Base-by-base conservation (phyloP, 2,329 filamentous ascomycete species). In the Trichoderma sp. region DNA sequence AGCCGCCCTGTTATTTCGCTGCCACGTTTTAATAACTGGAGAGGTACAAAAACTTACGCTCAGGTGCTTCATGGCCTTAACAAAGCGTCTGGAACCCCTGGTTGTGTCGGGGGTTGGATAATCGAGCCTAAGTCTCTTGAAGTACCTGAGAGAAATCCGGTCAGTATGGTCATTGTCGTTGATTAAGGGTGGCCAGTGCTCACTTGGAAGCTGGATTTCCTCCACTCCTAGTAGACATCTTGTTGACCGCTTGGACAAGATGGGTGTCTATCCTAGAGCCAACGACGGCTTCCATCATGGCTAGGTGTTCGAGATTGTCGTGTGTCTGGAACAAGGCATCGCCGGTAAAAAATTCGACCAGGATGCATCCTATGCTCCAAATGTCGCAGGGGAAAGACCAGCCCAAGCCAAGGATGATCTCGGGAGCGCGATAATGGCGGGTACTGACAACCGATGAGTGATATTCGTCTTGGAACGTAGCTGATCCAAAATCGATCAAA, bases 241-340 rank as follows among this genome's bases (percentile, higher is more conserved):
- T 86, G 74, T 83, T 83, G 21, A 83, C 79, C 12, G 77, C 68
- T 65, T 82, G 81, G 5, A 92, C 86, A 6, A 92, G 85, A 73
- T 87, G 83, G 0, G 81, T 81, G 73, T 92, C 90, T 66, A 92
- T 88, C 64, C 86, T 84, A 26, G 82, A 81, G 65, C 88, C 88
- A 69, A 89, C 88, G 8, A 92, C 90, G 39, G 87, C 88, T 77
- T 92, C 90, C 90, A 92, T 92, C 90, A 92, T 92, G n/a, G 90
- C 90, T 66, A 92, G 81, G 77, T 92, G 90, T 79, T 92, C 90
- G 28, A 92, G 83, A 73, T 92, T 92, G 75, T 92, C 90, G 75
- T 92, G 90, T 1, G 90, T 92, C 78, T 92, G 90, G 79, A 92
- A 92, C 2, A 92, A 81, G 21, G 90, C 90, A 76, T 92, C 90